Evolutionary conservation across 2,329 filamentous ascomycete species (phyloP).

Genomic region (Albifimbria verrucaria): DNA sequence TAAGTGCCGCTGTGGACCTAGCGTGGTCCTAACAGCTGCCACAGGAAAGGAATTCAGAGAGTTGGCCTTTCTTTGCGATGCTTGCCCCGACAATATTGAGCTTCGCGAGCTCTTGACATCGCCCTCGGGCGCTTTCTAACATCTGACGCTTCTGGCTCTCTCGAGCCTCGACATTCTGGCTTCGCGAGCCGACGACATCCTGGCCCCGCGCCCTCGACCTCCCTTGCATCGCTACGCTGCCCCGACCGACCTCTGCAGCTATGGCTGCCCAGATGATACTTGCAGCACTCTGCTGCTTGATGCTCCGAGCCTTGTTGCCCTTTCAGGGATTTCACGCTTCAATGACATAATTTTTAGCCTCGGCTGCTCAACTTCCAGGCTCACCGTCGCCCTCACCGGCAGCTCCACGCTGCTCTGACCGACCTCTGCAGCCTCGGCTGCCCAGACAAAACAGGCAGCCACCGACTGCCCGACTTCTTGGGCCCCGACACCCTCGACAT

Average conservation of each 20-base stretch:
- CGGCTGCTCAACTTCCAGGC: constrained; percentile 1
- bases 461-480: not conserved
- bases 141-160: constrained; percentile 5
- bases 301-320: constrained; percentile 4
- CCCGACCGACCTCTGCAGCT: constrained; percentile 11
- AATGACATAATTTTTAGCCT: constrained; percentile 1
- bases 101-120: constrained; percentile 10
- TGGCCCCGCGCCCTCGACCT: constrained; percentile 7
- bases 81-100: constrained; percentile 6
- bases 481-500: not conserved
- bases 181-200: constrained; percentile 8
- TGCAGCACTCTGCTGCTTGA: constrained; percentile 7
- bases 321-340: not conserved
- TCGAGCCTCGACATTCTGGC: constrained; percentile 5
- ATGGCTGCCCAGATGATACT: constrained; percentile 7
- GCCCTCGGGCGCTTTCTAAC: constrained; percentile 6
- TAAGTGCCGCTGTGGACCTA: not conserved
- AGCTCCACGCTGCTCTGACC: constrained; percentile 1
- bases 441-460: not conserved
- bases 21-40: not conserved
- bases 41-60: constrained; percentile 2
- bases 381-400: not conserved
- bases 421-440: constrained; percentile 2
- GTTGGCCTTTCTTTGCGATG: constrained; percentile 6
- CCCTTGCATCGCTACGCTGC: constrained; percentile 2